Base-by-base conservation (phyloP, 208 protist species). In the Leishmania martiniquensis region DNA sequence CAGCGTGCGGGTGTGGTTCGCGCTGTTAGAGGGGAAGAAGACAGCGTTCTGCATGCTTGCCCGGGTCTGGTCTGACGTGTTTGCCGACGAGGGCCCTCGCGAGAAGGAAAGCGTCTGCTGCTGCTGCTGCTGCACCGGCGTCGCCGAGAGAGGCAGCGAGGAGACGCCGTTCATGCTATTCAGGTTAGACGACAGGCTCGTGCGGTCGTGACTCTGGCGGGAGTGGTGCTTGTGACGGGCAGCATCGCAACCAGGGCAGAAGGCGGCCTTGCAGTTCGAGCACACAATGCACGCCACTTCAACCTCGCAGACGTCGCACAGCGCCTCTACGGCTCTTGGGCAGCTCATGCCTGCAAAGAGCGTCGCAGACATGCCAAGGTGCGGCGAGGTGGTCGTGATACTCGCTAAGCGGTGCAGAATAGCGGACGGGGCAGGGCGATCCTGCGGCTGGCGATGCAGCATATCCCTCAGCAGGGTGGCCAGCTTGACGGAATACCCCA, bases 221-320 rank as follows among this genome's bases (percentile, higher is more conserved):
- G 85, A 87, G 57, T 84, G 85, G 77, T 93, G 91, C 70, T 87
- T 88, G 81, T 94, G 91, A 59, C 89, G 81, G 62, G 84, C 85
- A 10, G 70, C 44, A 74, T 93, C 93, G 84, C 90, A 96, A n/a
- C 78, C 85, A 22, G 82, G 69, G 77, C 89, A 96, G 78, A 89
- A 91, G 59, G 82, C 78, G 3, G 84, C 79, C 62, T 65, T 72
- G 85, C 92, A 96, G 49, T 39, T 80, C 0, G 67, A 60, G 65
- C 90, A 94, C 49, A 84, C 69, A 17, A 88, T 66, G 34, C 66
- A 71, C 15, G 90, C 86, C 25, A 59, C 29, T 75, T 93, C 84
- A 45, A 92, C 92, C 76, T 96, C 89, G 77, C 90, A 96, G 25
- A 91, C 71, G 72, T 88, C 87, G 80, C 92, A 96, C 22, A 93